Evolutionary conservation across 495 filamentous ascomycete genomes (phyloP).

Genomic region (Penicillium bovifimosum): DNA sequence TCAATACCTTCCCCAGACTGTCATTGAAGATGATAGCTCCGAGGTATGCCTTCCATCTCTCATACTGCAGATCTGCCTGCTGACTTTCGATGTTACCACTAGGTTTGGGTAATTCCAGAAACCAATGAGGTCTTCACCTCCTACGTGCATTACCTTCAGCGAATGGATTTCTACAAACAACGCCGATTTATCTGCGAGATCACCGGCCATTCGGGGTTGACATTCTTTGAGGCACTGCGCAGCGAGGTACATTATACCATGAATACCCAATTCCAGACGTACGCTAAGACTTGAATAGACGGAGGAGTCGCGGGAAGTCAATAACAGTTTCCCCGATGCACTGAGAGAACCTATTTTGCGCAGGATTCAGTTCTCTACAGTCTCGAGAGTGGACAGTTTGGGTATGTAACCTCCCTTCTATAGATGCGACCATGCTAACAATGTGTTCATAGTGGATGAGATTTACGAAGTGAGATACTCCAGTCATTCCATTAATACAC

Average conservation of each 20-base stretch:
- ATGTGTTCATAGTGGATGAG: constrained; percentile 51
- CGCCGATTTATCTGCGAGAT: constrained; percentile 91
- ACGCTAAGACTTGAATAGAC: constrained; percentile 44
- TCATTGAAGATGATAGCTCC: constrained; percentile 70
- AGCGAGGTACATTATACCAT: constrained; percentile 69
- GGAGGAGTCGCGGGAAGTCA: constrained; percentile 81
- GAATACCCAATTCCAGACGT: neutral
- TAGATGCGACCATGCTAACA: constrained; percentile 13
- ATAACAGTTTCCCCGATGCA: constrained; percentile 84
- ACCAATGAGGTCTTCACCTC: constrained; percentile 86
- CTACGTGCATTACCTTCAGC: constrained; percentile 81
- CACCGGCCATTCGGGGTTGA: constrained; percentile 85
- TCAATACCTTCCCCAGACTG: constrained; percentile 66
- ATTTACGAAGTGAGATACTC: constrained; percentile 54
- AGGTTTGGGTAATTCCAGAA: constrained; percentile 90
- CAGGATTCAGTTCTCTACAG: constrained; percentile 83
- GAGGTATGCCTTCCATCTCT: constrained; percentile 52
- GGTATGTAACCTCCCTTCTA: constrained; percentile 45
- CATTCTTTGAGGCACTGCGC: constrained; percentile 87
- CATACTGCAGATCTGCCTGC: neutral
- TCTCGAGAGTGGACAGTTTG: constrained; percentile 85
- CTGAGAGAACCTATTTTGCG: constrained; percentile 87
- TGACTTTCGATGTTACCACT: constrained; percentile 6
- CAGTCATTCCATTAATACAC: neutral
- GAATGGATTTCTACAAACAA: constrained; percentile 93